phyloP scores from a whole-genome alignment of 495 filamentous ascomycete species.

The Daldinia vernicosa region DNA sequence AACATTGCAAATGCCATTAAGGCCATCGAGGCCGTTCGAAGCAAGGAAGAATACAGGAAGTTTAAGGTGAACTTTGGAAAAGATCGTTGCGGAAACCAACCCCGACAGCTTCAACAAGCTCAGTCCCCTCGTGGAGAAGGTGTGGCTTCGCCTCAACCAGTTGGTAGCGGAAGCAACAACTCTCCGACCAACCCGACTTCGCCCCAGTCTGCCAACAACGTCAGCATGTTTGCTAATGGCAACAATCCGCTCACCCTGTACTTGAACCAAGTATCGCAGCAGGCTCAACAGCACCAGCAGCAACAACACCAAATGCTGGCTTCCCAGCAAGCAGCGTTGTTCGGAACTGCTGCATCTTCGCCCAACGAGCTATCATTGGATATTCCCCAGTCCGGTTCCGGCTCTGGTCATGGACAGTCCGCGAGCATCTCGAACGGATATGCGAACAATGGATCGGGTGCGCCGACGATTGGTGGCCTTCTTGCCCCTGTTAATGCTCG shows the following conservation, averaged over 20 bases:
- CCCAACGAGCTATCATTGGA: conserved; percentile 64
- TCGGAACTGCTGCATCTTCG: conserved; percentile 65
- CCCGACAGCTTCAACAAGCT: conserved; percentile 77
- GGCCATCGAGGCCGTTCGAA: conserved; percentile 93
- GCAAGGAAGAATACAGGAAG: conserved; percentile 93
- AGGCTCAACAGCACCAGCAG: conserved; percentile 79
- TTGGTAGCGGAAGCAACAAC: conserved; percentile 65
- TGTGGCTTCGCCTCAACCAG: conserved; percentile 74
- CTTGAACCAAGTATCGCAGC: conserved; percentile 82
- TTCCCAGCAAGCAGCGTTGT: conserved; percentile 68
- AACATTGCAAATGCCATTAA: conserved; percentile 99
- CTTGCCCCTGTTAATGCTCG: conserved; percentile 76
- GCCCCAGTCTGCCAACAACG: conserved; percentile 48
- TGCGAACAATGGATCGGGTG: conserved; percentile 61
- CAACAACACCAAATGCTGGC: conserved; percentile 70
- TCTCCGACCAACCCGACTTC: conserved; percentile 55
- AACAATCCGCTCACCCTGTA: conserved; percentile 97
- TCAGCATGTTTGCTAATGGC: conserved; percentile 77
- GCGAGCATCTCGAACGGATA: conserved; percentile 70
- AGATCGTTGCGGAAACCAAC: conserved; percentile 96
- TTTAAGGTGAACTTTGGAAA: conserved; percentile 99
- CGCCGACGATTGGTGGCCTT: conserved; percentile 75
- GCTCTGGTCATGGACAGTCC: conserved; percentile 66
- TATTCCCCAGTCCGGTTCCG: conserved; percentile 62
- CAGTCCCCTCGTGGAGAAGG: conserved; percentile 70